Percentiles rank a stretch among this genome's conserved stretches.
Conservation (phyloP, 352 stramenopile species). For the Blastocystis sp. region DNA sequence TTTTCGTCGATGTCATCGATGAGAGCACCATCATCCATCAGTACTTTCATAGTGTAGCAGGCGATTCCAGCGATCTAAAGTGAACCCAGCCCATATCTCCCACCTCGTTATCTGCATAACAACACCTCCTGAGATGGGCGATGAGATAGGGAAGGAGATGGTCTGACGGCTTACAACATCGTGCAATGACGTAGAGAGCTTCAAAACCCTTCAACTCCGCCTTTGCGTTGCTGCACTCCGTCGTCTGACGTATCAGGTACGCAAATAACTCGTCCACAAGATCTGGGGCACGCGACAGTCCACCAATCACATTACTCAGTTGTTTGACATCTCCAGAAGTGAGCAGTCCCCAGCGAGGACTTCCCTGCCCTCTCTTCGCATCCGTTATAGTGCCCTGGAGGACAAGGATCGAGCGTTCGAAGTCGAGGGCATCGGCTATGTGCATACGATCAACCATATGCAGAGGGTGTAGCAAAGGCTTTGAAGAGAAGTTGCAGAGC, state of each 20-base stretch:
- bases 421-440: not conserved
- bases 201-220: constrained; percentile 2
- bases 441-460: not conserved
- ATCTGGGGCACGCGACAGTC: not conserved
- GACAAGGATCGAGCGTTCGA: constrained; percentile 1
- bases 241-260: not conserved
- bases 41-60: not conserved
- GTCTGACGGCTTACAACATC: not conserved
- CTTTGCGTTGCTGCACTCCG: not conserved
- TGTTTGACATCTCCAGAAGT: not conserved
- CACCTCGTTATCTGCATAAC: not conserved
- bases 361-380: not conserved
- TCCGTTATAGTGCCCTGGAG: not conserved
- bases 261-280: not conserved
- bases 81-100: not conserved
- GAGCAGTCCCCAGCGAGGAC: not conserved
- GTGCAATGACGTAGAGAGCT: not conserved
- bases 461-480: not conserved
- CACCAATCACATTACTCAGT: not conserved
- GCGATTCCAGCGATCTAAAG: not conserved
- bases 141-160: constrained; percentile 20
- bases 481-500: not conserved
- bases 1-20: not conserved
- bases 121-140: not conserved
- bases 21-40: not conserved